A percentile compares a stretch with the other conserved stretches of the same genome.
Evolutionary conservation across 73 alveolate species (phyloP).

Genomic region (Tetrahymena borealis): DNA sequence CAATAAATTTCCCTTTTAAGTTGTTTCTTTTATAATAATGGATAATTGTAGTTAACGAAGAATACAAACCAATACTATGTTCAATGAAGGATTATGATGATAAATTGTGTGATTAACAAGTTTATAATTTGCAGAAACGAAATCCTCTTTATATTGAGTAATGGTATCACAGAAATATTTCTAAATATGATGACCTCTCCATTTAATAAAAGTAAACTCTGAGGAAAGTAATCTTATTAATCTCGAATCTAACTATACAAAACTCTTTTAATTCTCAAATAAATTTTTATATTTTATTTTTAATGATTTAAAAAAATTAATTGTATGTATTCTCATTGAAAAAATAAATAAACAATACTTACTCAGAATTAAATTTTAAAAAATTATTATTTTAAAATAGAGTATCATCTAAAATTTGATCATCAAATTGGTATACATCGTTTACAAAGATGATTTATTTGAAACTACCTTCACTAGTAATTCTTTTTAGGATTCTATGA

Average conservation of each 20-base stretch:
- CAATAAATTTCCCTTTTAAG: too few species aligned
- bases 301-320: too few species aligned
- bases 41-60: neutral
- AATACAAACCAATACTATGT: neutral
- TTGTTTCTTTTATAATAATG: too few species aligned
- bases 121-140: neutral
- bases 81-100: neutral
- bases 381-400: neutral
- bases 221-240: neutral
- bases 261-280: too few species aligned
- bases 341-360: too few species aligned
- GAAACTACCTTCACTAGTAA: neutral
- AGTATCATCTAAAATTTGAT: neutral
- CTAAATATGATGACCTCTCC: neutral
- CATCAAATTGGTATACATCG: neutral
- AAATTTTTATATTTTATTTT: neutral
- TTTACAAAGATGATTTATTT: neutral
- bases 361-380: too few species aligned
- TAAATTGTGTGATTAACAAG: neutral
- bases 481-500: neutral
- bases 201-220: neutral
- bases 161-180: neutral
- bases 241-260: too few species aligned
- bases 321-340: too few species aligned
- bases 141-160: neutral